Evolutionary conservation across 2,329 filamentous ascomycete species (phyloP), one percentile per base, ranked within the genome.

Genomic region (Cercospora nicotianae): DNA sequence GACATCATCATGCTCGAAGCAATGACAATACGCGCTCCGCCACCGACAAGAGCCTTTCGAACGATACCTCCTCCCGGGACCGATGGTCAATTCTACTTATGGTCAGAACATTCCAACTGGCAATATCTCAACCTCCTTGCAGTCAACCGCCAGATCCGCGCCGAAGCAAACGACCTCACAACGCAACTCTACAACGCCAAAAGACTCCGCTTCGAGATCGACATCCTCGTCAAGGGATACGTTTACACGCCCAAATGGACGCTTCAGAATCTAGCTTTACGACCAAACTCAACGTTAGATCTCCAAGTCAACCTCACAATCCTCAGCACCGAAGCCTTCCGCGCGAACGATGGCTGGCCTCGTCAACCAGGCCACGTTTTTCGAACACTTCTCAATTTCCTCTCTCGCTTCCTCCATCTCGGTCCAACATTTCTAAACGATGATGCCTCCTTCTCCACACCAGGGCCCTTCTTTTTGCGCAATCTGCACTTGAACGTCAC

Each of bases 251-350:
- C 75, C 1, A 69, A 69, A 30, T 75, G 70, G 70, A 75, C 71
- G 0, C 62, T 62, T 13, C 60, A 74, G 1, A 72, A 72, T 16
- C 64, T 68, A 7, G 57, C 66, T 8, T 65, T 71, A 1, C 65
- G 55, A 3, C 65, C 67, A 12, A 33, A 65, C 2, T 64, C 61
- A 3, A 5, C 31, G 1, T 45, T 76, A 3, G 64, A 74, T 60
- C 36, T 76, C 23, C 66, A 64, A 12, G 69, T 75, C 1, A 70
- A 69, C 5, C 64, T 75, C 5, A 67, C 65, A 20, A 70, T 75
- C 53, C 69, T 72, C 65, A 74, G 68, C 60, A 71, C 73, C 2
- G 75, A 76, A 69, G 67, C 70, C 4, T 76, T 75, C 45, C 66
- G 64, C 10, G 31, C 65, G 2, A 70, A 71, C n/a, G 69, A 71